phyloP scores from a whole-genome alignment of 1,284 basidiomycete species.

The Sphagnurus paluster region DNA sequence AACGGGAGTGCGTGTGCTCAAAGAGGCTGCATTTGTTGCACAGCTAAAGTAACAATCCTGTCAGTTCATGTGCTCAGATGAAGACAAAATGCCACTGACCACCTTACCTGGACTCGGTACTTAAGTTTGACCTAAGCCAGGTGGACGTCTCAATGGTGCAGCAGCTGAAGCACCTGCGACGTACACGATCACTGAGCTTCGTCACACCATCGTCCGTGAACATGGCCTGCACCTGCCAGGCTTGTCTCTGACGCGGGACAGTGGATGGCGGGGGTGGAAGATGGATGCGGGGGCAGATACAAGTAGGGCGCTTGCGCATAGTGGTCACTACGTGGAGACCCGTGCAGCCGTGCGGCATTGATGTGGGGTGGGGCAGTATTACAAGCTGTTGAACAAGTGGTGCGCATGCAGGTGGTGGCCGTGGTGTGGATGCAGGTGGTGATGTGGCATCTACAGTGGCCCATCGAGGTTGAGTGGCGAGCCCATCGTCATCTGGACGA shows the following conservation, averaged over 20 bases:
- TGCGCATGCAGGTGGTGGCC: constrained; percentile 6
- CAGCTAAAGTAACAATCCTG: constrained; percentile 43
- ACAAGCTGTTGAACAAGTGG: constrained; percentile 9
- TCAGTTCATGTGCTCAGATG: constrained; percentile 5
- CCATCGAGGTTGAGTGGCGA: too few relatives aligned
- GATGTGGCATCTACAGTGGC: constrained; percentile 7
- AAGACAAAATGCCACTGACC: constrained; percentile 42
- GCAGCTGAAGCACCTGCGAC: constrained; percentile 78
- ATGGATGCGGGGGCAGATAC: background rate
- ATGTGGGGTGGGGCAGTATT: constrained; percentile 10
- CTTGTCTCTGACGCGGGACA: constrained; percentile 1
- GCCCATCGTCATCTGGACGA: too few relatives aligned
- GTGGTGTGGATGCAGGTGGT: constrained; percentile 4
- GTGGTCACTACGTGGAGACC: constrained; percentile 29
- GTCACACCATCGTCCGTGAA: constrained; percentile 75
- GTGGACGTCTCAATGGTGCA: constrained; percentile 83
- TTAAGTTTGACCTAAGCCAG: constrained; percentile 76
- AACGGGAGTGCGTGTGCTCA: constrained; percentile 78
- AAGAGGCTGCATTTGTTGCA: constrained; percentile 87
- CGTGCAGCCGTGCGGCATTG: constrained; percentile 13
- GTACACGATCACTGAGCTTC: constrained; percentile 73
- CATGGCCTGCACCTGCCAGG: constrained; percentile 33
- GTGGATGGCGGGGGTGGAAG: background rate
- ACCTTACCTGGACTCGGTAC: constrained; percentile 80
- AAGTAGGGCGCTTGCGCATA: constrained; percentile 29